A percentile compares a stretch with the other conserved stretches of the same genome.
phyloP scores from a whole-genome alignment of 2,329 filamentous ascomycete species.

The Fusarium sp. region DNA sequence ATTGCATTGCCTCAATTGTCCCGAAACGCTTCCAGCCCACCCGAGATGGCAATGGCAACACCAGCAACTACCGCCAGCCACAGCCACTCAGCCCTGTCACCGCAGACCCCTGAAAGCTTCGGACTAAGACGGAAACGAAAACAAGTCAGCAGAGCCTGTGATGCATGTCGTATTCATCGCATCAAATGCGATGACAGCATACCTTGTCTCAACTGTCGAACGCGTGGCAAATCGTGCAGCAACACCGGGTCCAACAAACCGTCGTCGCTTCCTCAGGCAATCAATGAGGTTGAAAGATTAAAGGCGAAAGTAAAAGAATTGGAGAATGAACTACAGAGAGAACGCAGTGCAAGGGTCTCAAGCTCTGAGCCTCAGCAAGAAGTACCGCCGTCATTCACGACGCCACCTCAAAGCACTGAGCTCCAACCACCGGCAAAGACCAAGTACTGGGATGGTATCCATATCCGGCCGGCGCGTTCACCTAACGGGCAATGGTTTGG shows the following conservation, averaged over 20 bases:
- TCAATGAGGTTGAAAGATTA: neutral
- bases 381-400: neutral
- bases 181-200: constrained; percentile 26
- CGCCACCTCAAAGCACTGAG: neutral
- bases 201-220: constrained; percentile 24
- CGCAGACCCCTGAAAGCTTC: neutral
- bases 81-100: neutral
- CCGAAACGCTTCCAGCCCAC: neutral
- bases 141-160: constrained; percentile 28
- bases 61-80: neutral
- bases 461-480: neutral
- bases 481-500: neutral
- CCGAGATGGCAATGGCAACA: neutral
- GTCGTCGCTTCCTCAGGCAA: neutral
- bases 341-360: neutral
- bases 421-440: neutral
- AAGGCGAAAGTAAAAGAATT: neutral
- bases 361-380: neutral
- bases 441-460: neutral
- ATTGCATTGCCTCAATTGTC: no score
- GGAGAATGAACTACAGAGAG: neutral
- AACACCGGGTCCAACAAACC: neutral
- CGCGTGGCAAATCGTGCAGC: neutral
- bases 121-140: constrained; percentile 24
- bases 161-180: constrained; percentile 16